Evolutionary conservation across 176 grass and related monocot genomes (phyloP), one percentile per base, ranked within the genome.

Genomic region (Carex scoparia): DNA sequence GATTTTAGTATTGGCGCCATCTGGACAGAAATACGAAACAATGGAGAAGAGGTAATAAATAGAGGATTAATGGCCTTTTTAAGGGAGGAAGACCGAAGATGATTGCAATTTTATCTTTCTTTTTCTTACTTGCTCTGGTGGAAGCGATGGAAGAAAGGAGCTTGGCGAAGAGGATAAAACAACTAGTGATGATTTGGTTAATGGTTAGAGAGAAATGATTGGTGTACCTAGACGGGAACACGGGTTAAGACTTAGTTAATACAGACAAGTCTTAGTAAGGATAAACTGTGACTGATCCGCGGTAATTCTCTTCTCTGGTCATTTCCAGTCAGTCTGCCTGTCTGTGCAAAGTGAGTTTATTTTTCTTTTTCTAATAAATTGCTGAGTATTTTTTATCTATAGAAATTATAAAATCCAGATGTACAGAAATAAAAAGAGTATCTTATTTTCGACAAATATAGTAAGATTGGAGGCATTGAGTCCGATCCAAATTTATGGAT

Each of bases 191-290:
- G 7, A n/a, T 55, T 55, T 54, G 33, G 55, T 38, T 65, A 4
- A 10, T 54, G 33, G 55, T 38, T 53, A 4, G 14, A 35, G 37
- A 5, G 53, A 77, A 77, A 76, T 63, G 83, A 75, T 77, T 42
- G 13, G 69, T 85, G 84, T 76, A 85, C n/a, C 65, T 63, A 54
- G 84, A 85, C 84, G 27, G 46, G 11, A 64, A 85, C 3, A 19
- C 37, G 69, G 84, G 55, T 27, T 61, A 15, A 56, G 83, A 10
- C 54, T 5, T 37, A 58, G 48, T 73, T 84, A 74, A 59, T 73
- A 44, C 18, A 37, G 53, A 65, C 35, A 57, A 64, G 27, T 11
- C 5, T 40, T 81, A 33, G 61, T 12, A 28, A 58, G 56, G 77
- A 58, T 78, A 38, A 37, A 32, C n/a, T 2, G 32, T 38, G 15